Evolutionary conservation across 768 basidiomycete species (phyloP).

Genomic region (Russula abietina): DNA sequence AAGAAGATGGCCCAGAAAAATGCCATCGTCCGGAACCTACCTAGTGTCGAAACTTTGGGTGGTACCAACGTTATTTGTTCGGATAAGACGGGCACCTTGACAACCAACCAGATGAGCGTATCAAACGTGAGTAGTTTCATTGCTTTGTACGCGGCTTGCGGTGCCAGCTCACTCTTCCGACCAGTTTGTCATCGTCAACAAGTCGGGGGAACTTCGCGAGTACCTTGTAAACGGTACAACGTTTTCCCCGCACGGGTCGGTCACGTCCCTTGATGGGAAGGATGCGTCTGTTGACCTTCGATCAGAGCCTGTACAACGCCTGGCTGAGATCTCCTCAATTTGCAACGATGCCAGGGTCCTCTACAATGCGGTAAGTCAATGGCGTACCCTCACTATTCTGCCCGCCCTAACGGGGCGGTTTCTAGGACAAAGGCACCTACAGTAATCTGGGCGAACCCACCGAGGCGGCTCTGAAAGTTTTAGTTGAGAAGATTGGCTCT

Average conservation of each 20-base stretch:
- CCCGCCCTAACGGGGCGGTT: slow-evolving; percentile 14
- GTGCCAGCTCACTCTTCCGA: background rate
- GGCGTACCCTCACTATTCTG: background rate
- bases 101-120: slow-evolving; percentile 97
- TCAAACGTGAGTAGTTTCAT: slow-evolving; percentile 48
- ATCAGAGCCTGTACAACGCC: slow-evolving; percentile 68
- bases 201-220: slow-evolving; percentile 48
- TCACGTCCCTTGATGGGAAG: slow-evolving; percentile 63
- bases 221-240: slow-evolving; percentile 89
- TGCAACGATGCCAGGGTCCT: slow-evolving; percentile 93
- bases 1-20: slow-evolving; percentile 99
- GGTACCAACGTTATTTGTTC: slow-evolving; percentile 99
- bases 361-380: slow-evolving; percentile 59
- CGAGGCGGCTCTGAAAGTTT: slow-evolving; percentile 91
- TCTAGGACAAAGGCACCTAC: slow-evolving; percentile 73
- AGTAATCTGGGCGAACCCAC: slow-evolving; percentile 92
- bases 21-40: slow-evolving; percentile 93
- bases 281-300: slow-evolving; percentile 48
- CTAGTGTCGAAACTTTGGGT: slow-evolving; percentile 94
- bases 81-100: slow-evolving; percentile 95
- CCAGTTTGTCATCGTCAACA: slow-evolving; percentile 73
- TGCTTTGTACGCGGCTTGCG: background rate
- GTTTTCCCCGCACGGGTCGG: slow-evolving; percentile 76
- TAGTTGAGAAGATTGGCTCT: slow-evolving; percentile 90
- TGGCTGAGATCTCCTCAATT: slow-evolving; percentile 87